Evolutionary conservation across 345 rosid genomes (phyloP), one percentile per base, ranked within the genome.

Genomic region (Kandelia obovata): DNA sequence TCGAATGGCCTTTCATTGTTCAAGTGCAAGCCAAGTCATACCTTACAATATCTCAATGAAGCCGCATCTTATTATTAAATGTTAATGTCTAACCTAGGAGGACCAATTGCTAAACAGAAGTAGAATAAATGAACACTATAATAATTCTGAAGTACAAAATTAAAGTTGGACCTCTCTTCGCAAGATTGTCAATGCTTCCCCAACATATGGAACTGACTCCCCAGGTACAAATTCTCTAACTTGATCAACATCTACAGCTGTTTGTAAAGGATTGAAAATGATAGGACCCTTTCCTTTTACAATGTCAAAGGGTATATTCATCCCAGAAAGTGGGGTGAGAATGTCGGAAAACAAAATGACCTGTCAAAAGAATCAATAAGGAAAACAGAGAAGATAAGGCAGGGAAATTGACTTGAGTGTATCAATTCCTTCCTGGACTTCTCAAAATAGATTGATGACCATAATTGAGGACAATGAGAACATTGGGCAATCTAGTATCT

Each of bases 301-400:
- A 80, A 95, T 92, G 78, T 95, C 98, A 58, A 95, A 95, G 64
- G 98, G 99, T 83, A 95, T 88, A 81, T 95, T 95, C 99, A 95
- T 95, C 78, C 99, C 98, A 58, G 99, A 81, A 75, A 95, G 93
- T 61, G 99, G 96, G 62, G 99, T 95, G 61, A 95, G 88, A 78
- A 95, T 95, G 83, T 92, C 99, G 0, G 99, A 92, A 85, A 95
- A 95, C 68, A 95, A 83, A 75, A 95, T 95, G 63, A 95, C 98
- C 98, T 93, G 83, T 63, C 61, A 73, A 20, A 71, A 68, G 10
- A 67, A 65, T 66, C 17, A 61, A 76, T 15, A 68, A 27, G 58
- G 17, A 66, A 62, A 63, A 27, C 58, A 21, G 39, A 46, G 47
- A 62, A 17, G 49, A 46, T 23, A 17, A 16, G 62, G 58, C 61